Base-by-base conservation (phyloP, 2,329 filamentous ascomycete species). In the Colletotrichum musicola region DNA sequence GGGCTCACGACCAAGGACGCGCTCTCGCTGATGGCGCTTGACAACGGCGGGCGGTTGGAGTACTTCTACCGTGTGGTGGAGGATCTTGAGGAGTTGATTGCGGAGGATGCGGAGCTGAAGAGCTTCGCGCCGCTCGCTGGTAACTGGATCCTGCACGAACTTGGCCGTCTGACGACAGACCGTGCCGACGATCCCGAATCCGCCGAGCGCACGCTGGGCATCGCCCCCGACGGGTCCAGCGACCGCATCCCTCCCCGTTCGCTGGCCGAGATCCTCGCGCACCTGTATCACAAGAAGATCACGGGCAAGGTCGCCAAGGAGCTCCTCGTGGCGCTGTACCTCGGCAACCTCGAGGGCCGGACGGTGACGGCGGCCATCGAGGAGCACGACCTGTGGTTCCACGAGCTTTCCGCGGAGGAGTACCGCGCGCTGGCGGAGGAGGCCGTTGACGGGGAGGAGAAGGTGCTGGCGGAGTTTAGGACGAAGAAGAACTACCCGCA, bases 1-100 rank as follows among this genome's bases (percentile, higher is more conserved):
- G 89, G 89, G 0, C 82, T 99, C 13, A 92, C 90, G 0, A 77
- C 89, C 7, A 96, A 96, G 76, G 96, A 99, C 75, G 95, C 95
- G 1, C 87, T 93, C 72, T 92, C 94, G 0, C 83, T 99, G 40
- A 85, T 95, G 54, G 86, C 88, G 7, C 83, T 97, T 1, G 93
- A 98, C 71, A 88, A 92, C 62, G 95, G 95, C 7, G 90, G 90
- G 7, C 88, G 95, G 49, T 81, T 96, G 4, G 91, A 97, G 72
- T 98, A 95, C 78, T 97, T 94, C 75, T 90, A 92, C 75, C 85
- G 88, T 27, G 88, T 93, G 0, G 83, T 93, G 1, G 82, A 85
- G 3, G 76, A 77, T 1, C 74, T 91, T 1, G 77, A 82, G 54
- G 57, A 27, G 16, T 72, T 74, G 0, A 71, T 79, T 0, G 18